Conservation (phyloP, 441 rosid species). For the Francoa sonchifolia region DNA sequence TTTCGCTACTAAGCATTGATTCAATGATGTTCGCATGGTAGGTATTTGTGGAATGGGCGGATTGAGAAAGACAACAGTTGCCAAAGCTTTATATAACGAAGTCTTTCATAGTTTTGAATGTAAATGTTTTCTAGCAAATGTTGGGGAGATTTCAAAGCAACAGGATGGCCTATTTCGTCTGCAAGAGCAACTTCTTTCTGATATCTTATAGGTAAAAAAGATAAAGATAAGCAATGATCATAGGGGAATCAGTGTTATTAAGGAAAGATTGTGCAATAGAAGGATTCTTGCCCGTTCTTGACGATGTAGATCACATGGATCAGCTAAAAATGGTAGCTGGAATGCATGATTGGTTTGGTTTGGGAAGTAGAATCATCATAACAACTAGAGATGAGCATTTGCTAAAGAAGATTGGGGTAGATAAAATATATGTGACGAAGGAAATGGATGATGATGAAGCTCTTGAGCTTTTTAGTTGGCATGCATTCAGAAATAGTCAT, state of each 20-base stretch:
- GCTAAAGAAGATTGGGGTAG: slow-evolving; percentile 9
- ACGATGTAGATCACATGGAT: slow-evolving; percentile 21
- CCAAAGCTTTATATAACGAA: too few relatives aligned
- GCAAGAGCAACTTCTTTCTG: slow-evolving; percentile 19
- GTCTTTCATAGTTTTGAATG: slow-evolving; percentile 9
- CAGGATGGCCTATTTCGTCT: slow-evolving; percentile 24
- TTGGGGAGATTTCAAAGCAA: slow-evolving; percentile 26
- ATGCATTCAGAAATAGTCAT: slow-evolving; percentile 34
- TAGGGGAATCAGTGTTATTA: slow-evolving; percentile 12
- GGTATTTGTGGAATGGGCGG: too few relatives aligned
- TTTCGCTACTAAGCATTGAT: too few relatives aligned
- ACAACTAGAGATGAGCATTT: slow-evolving; percentile 26
- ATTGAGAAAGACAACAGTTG: too few relatives aligned
- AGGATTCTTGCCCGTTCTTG: slow-evolving; percentile 22
- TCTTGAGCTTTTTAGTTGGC: slow-evolving; percentile 34
- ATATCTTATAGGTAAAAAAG: slow-evolving; percentile 9
- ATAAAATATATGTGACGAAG: slow-evolving; percentile 17
- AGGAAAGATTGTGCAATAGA: not conserved
- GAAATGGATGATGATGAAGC: slow-evolving; percentile 11
- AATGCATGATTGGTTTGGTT: slow-evolving; percentile 16
- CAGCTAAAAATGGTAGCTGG: slow-evolving; percentile 21
- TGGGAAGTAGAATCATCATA: slow-evolving; percentile 29
- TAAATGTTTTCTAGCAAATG: slow-evolving; percentile 29
- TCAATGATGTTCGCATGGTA: not conserved
- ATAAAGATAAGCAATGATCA: not conserved